Evolutionary conservation across 1,284 basidiomycete genomes (phyloP).

Genomic region (Flammula alnicola): DNA sequence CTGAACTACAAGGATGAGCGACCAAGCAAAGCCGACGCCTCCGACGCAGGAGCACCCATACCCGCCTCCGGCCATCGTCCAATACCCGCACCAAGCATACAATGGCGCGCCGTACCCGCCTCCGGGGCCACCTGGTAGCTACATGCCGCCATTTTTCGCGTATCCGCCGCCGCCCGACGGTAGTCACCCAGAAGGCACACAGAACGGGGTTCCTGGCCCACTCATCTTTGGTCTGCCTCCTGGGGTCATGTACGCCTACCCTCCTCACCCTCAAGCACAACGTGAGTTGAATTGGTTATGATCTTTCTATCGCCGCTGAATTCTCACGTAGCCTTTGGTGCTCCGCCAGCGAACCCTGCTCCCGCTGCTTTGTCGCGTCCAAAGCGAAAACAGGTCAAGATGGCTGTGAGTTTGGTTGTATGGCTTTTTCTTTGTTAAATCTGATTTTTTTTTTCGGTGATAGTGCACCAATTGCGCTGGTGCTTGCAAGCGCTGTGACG

Average conservation of each 20-base stretch:
- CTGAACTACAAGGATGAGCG: constrained; percentile 30
- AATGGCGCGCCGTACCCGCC: constrained; percentile 48
- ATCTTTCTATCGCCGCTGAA: constrained; percentile 15
- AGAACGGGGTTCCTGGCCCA: constrained; percentile 46
- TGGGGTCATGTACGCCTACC: constrained; percentile 70
- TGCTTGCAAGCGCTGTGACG: constrained; percentile 88
- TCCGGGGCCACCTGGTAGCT: constrained; percentile 45
- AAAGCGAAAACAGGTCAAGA: constrained; percentile 88
- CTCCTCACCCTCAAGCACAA: constrained; percentile 50
- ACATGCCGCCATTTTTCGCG: constrained; percentile 50
- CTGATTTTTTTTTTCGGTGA: background rate
- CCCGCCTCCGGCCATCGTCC: constrained; percentile 32
- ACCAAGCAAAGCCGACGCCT: constrained; percentile 36
- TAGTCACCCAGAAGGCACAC: constrained; percentile 37
- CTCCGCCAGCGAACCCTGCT: constrained; percentile 35
- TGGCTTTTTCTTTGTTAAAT: background rate
- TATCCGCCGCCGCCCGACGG: constrained; percentile 51
- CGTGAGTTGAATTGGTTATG: constrained; percentile 38
- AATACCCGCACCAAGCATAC: constrained; percentile 49
- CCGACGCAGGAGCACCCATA: constrained; percentile 36
- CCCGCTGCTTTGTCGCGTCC: constrained; percentile 34
- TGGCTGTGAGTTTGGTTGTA: constrained; percentile 63
- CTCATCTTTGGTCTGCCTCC: constrained; percentile 57
- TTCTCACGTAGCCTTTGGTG: constrained; percentile 24
- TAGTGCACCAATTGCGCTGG: constrained; percentile 85